Percentiles rank a stretch among this genome's conserved stretches.
Conservation (phyloP, 306 rosid genomes). For the Datisca glomerata region DNA sequence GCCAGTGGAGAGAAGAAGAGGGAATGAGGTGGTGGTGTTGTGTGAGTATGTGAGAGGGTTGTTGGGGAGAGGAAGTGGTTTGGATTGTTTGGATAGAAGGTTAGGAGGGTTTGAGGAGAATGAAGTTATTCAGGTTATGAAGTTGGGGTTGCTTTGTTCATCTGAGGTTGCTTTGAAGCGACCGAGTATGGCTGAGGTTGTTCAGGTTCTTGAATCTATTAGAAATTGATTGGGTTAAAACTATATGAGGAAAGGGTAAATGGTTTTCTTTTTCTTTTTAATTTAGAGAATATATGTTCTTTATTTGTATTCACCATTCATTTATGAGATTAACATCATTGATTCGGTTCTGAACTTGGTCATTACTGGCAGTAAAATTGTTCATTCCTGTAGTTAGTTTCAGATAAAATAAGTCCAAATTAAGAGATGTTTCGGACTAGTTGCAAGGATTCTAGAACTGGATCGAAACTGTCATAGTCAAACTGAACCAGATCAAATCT, state of each 20-base stretch:
- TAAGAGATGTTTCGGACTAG: no score
- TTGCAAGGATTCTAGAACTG: no score
- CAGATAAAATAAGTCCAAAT: no score
- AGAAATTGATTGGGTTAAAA: conserved; percentile 76
- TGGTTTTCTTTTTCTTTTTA: conserved; percentile 2
- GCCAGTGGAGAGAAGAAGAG: conserved; percentile 87
- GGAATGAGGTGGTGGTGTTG: conserved; percentile 70
- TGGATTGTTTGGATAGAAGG: conserved; percentile 73
- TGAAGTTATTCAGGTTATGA: conserved; percentile 89
- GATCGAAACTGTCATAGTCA: no score
- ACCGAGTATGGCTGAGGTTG: conserved; percentile 97
- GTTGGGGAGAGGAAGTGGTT: conserved; percentile 71
- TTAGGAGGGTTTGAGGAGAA: conserved; percentile 68
- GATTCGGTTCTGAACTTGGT: neutral
- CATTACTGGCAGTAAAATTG: conserved; percentile 5
- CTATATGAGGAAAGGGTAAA: conserved; percentile 16
- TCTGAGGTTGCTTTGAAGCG: conserved; percentile 79
- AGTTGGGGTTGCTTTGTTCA: conserved; percentile 77
- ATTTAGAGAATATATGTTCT: neutral
- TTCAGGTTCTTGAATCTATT: conserved; percentile 94
- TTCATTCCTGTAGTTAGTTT: no score
- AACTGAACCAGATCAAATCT: no score
- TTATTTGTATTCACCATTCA: conserved; percentile 2
- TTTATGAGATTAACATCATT: conserved; percentile 1
- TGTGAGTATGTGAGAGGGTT: conserved; percentile 75